Conservation (phyloP, 2,329 filamentous ascomycete species). For the Magnaporthiopsis rhizophila region DNA sequence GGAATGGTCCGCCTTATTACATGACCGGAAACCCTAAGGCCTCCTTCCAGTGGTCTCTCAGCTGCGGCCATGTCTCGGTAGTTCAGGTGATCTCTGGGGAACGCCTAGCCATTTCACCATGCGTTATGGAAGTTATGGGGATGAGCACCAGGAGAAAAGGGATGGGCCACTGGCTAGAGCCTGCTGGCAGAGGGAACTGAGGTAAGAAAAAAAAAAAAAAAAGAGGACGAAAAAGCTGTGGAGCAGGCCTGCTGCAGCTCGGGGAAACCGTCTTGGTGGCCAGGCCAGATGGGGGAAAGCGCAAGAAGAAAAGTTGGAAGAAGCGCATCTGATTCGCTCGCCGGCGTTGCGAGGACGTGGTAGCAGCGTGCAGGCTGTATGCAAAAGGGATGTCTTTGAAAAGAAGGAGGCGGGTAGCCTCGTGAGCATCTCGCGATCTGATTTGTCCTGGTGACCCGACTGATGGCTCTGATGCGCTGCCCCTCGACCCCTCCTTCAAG, state of each 20-base stretch:
- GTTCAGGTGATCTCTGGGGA: background rate
- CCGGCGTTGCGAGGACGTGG: background rate
- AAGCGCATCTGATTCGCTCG: background rate
- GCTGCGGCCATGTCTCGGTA: too few relatives aligned
- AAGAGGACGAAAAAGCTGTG: background rate
- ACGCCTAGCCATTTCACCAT: background rate
- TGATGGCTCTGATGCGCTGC: background rate
- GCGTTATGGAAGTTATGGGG: too few relatives aligned
- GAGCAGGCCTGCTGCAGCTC: background rate
- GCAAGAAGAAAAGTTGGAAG: background rate
- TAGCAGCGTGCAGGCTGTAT: background rate
- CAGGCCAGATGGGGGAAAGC: background rate
- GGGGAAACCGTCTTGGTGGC: background rate
- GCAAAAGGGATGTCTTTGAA: background rate
- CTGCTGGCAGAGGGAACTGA: too few relatives aligned
- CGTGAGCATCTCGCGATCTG: constrained; percentile 1
- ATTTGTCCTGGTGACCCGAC: constrained; percentile 3
- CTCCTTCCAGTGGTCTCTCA: background rate
- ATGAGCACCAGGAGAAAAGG: background rate
- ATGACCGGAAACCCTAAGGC: background rate
- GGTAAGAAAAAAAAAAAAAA: background rate
- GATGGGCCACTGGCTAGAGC: background rate
- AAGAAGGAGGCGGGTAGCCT: constrained; percentile 3
- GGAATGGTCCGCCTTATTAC: background rate
- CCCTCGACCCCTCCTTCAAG: background rate